These are phyloP conservation scores for Zygoascus bituminiphila DNA, from an alignment of 805 yeast genomes.

Conservation along the genomic window DNA sequence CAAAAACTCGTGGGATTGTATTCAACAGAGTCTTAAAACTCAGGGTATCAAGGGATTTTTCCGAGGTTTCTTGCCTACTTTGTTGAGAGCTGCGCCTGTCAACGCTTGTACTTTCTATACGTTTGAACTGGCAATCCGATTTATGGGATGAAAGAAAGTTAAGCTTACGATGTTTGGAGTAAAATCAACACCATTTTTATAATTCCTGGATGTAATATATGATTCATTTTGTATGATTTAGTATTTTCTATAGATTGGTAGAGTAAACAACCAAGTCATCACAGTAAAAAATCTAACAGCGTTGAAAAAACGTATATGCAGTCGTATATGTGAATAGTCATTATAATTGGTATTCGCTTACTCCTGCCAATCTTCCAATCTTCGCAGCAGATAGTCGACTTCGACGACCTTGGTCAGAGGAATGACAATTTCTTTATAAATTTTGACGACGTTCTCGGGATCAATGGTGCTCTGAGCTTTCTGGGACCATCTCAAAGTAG, in stretches of 20 bases:
- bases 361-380: slow-evolving; percentile 53
- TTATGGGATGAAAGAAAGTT: slow-evolving; percentile 26
- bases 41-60: slow-evolving; percentile 72
- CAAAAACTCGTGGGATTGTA: slow-evolving; percentile 51
- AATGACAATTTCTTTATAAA: slow-evolving; percentile 81
- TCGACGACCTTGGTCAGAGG: slow-evolving; percentile 95
- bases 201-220: no score
- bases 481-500: slow-evolving; percentile 64
- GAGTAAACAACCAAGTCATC: no score
- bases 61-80: slow-evolving; percentile 87
- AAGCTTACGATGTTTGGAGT: no score
- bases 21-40: slow-evolving; percentile 42
- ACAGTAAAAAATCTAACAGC: no score
- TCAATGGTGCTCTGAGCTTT: slow-evolving; percentile 61
- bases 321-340: neutral
- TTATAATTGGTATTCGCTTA: neutral
- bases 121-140: slow-evolving; percentile 69
- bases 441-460: slow-evolving; percentile 71
- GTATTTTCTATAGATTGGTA: no score
- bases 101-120: slow-evolving; percentile 95
- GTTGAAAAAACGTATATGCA: neutral
- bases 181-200: no score
- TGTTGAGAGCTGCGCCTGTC: slow-evolving; percentile 95
- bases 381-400: slow-evolving; percentile 77
- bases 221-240: no score